A percentile compares a stretch with the other conserved stretches of the same genome.
These are phyloP conservation scores for Escovopsis sp. DNA, from an alignment of 2,329 filamentous ascomycete species.

Conservation along the genomic window DNA sequence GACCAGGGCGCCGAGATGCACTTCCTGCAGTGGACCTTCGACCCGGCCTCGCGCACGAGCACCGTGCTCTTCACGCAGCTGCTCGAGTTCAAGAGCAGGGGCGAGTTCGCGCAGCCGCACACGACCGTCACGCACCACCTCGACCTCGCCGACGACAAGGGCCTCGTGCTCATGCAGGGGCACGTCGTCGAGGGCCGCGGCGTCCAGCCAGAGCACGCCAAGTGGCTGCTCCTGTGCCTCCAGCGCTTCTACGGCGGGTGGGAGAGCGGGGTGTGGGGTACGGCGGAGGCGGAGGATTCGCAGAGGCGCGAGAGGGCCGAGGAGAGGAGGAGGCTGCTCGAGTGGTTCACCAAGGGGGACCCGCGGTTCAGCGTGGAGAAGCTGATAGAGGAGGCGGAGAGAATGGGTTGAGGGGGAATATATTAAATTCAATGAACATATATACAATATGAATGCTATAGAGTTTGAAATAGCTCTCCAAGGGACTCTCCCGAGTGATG, in stretches of 20 bases:
- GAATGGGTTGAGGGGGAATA: slow-evolving; percentile 35
- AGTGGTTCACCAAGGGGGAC: slow-evolving; percentile 73
- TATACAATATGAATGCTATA: too few species aligned
- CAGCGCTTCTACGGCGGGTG: slow-evolving; percentile 80
- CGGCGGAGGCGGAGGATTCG: slow-evolving; percentile 1
- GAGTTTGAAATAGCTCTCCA: not conserved
- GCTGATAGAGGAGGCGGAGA: slow-evolving; percentile 80
- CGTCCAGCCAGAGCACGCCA: slow-evolving; percentile 65
- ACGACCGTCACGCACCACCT: slow-evolving; percentile 87
- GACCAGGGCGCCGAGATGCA: slow-evolving; percentile 74
- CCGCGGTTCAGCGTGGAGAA: slow-evolving; percentile 66
- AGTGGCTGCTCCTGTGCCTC: slow-evolving; percentile 81
- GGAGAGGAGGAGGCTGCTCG: slow-evolving; percentile 55
- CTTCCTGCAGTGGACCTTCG: slow-evolving; percentile 93
- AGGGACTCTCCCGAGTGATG: not conserved
- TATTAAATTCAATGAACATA: not conserved
- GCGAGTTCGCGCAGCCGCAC: slow-evolving; percentile 81
- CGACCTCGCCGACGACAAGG: slow-evolving; percentile 60
- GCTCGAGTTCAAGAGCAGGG: slow-evolving; percentile 80
- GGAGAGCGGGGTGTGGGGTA: slow-evolving; percentile 25
- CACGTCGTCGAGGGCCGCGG: slow-evolving; percentile 62
- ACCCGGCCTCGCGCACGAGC: slow-evolving; percentile 44
- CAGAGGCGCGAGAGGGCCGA: slow-evolving; percentile 40
- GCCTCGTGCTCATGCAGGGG: slow-evolving; percentile 76
- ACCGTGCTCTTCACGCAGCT: slow-evolving; percentile 88